Conservation (phyloP, 345 rosid species). For the Sisymbrium altissimum region DNA sequence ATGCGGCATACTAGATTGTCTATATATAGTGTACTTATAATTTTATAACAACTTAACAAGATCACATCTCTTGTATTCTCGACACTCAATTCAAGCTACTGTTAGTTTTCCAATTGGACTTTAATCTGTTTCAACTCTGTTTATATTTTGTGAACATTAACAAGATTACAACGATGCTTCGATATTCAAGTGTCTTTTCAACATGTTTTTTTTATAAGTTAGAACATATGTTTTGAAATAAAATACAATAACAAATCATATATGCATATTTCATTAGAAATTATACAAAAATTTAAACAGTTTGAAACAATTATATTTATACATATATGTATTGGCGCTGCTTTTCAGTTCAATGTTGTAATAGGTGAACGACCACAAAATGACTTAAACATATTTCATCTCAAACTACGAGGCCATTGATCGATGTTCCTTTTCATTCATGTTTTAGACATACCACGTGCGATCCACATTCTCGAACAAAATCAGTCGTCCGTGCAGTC, state of each 20-base stretch:
- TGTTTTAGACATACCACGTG: not conserved
- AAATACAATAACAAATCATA: not conserved
- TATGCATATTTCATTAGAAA: not conserved
- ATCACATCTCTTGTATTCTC: not conserved
- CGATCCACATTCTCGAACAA: not conserved
- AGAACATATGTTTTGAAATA: too few relatives aligned
- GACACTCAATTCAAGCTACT: not conserved
- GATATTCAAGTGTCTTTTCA: not conserved
- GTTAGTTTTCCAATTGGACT: not conserved
- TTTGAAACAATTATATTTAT: not conserved
- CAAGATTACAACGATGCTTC: not conserved
- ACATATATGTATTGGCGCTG: not conserved
- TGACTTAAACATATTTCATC: too few relatives aligned
- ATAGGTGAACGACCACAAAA: not conserved
- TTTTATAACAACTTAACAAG: too few relatives aligned
- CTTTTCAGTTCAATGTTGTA: not conserved
- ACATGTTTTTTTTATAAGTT: not conserved
- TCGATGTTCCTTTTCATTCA: not conserved
- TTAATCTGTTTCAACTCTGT: not conserved
- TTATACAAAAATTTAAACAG: not conserved
- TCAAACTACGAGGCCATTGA: not conserved
- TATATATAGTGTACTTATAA: too few relatives aligned
- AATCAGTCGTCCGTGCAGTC: not conserved
- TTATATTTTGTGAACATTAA: not conserved
- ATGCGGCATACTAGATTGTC: too few relatives aligned